Conservation (phyloP, 495 filamentous ascomycete genomes). For the Podospora tetraspora region DNA sequence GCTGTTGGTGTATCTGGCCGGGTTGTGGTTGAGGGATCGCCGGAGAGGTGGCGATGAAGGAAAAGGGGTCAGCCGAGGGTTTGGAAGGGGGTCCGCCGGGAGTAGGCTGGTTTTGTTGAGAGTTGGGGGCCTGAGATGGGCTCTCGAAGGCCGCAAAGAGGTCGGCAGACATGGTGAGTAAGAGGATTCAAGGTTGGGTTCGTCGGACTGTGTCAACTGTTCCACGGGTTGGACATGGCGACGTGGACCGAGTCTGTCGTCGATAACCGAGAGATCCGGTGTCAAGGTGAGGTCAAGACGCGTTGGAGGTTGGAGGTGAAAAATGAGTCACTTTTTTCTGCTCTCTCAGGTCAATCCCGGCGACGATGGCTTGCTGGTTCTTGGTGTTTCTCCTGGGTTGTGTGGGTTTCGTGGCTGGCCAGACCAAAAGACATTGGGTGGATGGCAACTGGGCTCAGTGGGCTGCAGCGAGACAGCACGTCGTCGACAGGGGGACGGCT, state of each 20-base stretch:
- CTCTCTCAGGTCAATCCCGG: background rate
- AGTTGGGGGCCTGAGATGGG: conserved; percentile 23
- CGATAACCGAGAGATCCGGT: background rate
- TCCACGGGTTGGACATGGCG: background rate
- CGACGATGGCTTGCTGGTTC: background rate
- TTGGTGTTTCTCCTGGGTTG: background rate
- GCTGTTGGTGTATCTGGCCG: conserved; percentile 15
- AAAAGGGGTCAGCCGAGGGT: conserved; percentile 20
- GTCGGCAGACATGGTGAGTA: conserved; percentile 63
- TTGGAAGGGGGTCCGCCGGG: background rate
- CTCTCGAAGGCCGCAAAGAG: conserved; percentile 67
- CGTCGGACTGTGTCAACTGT: background rate
- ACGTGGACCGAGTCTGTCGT: background rate
- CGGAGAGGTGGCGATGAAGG: conserved; percentile 12
- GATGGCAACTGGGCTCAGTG: conserved; percentile 1
- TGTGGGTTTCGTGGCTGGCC: conserved; percentile 11
- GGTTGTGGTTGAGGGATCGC: conserved; percentile 17
- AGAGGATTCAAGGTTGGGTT: background rate
- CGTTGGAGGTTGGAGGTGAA: background rate
- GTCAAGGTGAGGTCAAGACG: background rate
- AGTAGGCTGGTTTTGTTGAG: conserved; percentile 24
- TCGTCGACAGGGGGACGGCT: conserved; percentile 4
- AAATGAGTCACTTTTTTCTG: background rate
- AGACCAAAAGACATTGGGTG: conserved; percentile 5
- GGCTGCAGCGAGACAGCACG: conserved; percentile 8